A percentile compares a stretch with the other conserved stretches of the same genome.
phyloP scores from a whole-genome alignment of 2,329 filamentous ascomycete genomes.

The Colletotrichum siamense region DNA sequence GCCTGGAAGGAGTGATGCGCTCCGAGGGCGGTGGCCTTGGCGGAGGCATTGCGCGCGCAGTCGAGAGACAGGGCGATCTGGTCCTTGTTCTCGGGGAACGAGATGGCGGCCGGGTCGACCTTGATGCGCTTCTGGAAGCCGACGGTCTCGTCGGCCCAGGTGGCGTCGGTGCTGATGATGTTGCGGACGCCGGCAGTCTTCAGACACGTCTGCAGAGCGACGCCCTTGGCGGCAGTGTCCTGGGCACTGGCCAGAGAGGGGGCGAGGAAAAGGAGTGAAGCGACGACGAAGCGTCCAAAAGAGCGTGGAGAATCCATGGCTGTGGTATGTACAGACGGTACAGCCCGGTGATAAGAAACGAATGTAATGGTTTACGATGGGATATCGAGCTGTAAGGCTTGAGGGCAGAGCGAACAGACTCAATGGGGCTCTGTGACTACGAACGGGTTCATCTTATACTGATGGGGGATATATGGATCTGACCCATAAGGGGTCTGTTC shows the following conservation, averaged over 20 bases:
- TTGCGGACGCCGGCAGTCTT: constrained; percentile 16
- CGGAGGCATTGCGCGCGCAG: constrained; percentile 20
- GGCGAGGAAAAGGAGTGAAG: constrained; percentile 15
- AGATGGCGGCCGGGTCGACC: constrained; percentile 19
- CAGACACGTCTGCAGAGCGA: constrained; percentile 18
- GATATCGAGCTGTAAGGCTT: not conserved
- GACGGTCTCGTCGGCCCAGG: constrained; percentile 12
- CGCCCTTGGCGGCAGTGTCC: constrained; percentile 2
- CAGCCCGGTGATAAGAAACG: not conserved
- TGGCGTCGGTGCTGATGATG: constrained; percentile 18
- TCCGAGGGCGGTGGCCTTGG: constrained; percentile 17
- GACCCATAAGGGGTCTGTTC: not conserved
- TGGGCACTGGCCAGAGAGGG: constrained; percentile 15
- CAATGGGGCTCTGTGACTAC: not conserved
- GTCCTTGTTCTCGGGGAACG: constrained; percentile 21
- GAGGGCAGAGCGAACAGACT: not conserved
- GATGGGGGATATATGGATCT: not conserved
- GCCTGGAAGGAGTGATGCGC: constrained; percentile 21
- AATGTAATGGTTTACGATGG: not conserved
- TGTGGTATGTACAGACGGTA: not conserved
- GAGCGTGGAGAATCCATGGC: constrained; percentile 21
- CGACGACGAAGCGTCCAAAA: constrained; percentile 21
- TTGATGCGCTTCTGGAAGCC: constrained; percentile 22
- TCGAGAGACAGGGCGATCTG: constrained; percentile 18
- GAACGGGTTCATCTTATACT: constrained; percentile 12